Base-by-base conservation (phyloP, 208 protist species). In the Crithidia bombi region DNA sequence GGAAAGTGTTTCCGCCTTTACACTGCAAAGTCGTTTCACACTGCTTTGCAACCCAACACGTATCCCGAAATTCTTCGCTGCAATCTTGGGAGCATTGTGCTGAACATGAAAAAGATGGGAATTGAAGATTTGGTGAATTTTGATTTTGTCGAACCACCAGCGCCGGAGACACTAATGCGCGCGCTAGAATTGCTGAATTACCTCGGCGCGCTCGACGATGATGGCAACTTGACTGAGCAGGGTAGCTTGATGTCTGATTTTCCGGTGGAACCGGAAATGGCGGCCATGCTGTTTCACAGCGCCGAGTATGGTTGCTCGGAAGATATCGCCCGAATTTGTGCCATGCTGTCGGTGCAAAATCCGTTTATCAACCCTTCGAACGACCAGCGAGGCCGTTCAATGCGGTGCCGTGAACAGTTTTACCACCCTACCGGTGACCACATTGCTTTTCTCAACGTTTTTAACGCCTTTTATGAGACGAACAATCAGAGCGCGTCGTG, bases 91-190 rank as follows among this genome's bases (percentile, higher is more conserved):
- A 98, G 96, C 43, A 98, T 98, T 38, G 98, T 99, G 19, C 79
- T 99, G 35, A 92, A 91, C 52, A 92, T 99, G 79, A 99, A 99
- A 54, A 98, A 97, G 38, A 97, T 99, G 92, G 98, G 98, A 14
- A 98, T 99, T 57, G 97, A 99, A 50, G 97, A 99, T 74, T 73
- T 99, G 46, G 81, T 99, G 9, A 79, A 95, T 54, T 99, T 99
- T 79, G 97, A 99, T 59, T 99, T 99, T 81, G 98, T 99, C 69
- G 98, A 99, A 69, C 93, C 97, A n/a, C 98, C 98, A 19, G 94
- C 98, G 33, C 93, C 79, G 0, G 92, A 98, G 69, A 98, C 97
- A 6, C 72, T 99, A 14, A 92, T 99, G 71, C 79, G 86, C 17
- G 98, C 98, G 3, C 82, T 99, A 69, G 94, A 99, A 66, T 46